Conservation (phyloP, 2,329 filamentous ascomycete species). For the Basipetospora chlamydospora region DNA sequence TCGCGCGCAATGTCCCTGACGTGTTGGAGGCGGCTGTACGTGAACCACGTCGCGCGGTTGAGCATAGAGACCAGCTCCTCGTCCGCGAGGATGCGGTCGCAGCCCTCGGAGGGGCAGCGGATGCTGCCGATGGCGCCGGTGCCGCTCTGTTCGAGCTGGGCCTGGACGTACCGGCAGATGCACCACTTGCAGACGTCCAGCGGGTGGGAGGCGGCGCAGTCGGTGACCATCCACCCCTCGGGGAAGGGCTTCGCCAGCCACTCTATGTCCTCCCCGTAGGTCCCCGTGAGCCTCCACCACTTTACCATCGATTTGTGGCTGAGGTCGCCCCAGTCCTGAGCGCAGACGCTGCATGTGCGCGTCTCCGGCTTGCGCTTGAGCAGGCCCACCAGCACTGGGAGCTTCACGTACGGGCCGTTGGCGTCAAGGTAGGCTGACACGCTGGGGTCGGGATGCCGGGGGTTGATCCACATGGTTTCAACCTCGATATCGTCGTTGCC, state of each 20-base stretch:
- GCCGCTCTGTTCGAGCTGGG: conserved; percentile 8
- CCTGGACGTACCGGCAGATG: conserved; percentile 6
- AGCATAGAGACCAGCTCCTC: conserved; percentile 7
- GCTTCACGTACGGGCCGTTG: too few species aligned
- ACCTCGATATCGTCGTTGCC: too few species aligned
- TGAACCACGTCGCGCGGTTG: conserved; percentile 4
- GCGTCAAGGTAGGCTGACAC: too few species aligned
- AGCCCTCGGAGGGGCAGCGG: conserved; percentile 7
- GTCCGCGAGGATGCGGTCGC: conserved; percentile 8
- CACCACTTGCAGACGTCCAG: conserved; percentile 10
- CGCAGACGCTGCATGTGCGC: conserved; percentile 9
- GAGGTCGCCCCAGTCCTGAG: conserved; percentile 7
- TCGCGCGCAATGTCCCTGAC: conserved; percentile 3
- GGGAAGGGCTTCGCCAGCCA: conserved; percentile 7
- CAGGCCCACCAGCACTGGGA: background rate
- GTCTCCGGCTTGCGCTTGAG: background rate
- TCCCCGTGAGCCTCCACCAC: background rate
- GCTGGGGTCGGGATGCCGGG: too few species aligned
- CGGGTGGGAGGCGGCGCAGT: conserved; percentile 7
- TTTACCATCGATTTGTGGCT: background rate
- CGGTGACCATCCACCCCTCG: conserved; percentile 1
- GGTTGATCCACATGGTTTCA: too few species aligned
- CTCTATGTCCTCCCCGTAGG: conserved; percentile 7
- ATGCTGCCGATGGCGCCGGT: conserved; percentile 4
- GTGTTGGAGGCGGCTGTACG: conserved; percentile 9